Percentiles rank a stretch among this genome's conserved stretches.
Conservation (phyloP, 2,329 filamentous ascomycete species). For the Sclerotinia glacialis region DNA sequence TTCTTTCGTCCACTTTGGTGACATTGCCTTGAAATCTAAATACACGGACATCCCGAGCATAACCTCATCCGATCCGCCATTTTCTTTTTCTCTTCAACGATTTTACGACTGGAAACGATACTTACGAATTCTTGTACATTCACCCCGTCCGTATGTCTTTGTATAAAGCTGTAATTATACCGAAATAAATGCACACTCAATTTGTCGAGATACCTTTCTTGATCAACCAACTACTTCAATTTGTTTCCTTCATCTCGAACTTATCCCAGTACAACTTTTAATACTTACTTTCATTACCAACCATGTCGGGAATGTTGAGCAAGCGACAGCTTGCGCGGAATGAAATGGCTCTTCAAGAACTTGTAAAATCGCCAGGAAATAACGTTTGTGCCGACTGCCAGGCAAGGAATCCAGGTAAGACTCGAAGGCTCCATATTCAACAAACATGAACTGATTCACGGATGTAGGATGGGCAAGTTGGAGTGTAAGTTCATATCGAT, state of each 20-base stretch:
- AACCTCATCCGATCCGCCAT: not conserved
- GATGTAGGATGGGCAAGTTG: conserved; percentile 40
- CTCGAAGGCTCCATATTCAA: not conserved
- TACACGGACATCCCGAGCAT: not conserved
- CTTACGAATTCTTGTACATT: conserved; percentile 28
- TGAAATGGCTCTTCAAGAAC: conserved; percentile 84
- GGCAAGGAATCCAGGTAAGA: conserved; percentile 83
- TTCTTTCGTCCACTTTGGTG: not conserved
- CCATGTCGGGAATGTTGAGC: conserved; percentile 73
- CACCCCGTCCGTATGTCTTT: conserved; percentile 29
- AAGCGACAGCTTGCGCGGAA: conserved; percentile 98
- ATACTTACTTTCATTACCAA: conserved; percentile 21
- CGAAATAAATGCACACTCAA: conserved; percentile 10
- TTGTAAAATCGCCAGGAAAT: conserved; percentile 87
- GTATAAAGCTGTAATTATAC: conserved; percentile 31
- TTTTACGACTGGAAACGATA: conserved; percentile 29
- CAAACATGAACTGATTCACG: not conserved
- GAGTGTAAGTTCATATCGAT: conserved; percentile 37
- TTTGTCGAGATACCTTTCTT: conserved; percentile 14
- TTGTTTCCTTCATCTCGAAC: not conserved
- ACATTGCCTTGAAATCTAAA: not conserved
- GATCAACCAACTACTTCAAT: conserved; percentile 7
- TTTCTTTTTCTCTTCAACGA: conserved; percentile 23
- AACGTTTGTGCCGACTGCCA: conserved; percentile 91
- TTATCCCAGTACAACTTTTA: conserved; percentile 17